Base-by-base conservation (phyloP, 768 basidiomycete genomes). In the Phlebiopsis gigantea region DNA sequence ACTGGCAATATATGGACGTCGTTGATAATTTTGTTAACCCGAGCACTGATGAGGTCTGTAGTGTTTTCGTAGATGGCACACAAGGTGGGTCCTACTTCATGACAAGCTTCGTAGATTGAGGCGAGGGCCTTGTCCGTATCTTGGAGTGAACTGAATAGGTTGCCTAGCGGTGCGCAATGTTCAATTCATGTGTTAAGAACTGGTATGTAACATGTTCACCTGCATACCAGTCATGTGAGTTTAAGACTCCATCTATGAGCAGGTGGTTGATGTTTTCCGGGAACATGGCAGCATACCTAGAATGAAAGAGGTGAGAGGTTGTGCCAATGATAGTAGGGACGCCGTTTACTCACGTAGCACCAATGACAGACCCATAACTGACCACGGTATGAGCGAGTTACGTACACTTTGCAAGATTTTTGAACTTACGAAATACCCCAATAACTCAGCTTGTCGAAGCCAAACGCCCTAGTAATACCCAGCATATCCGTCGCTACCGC, bases 401-500 rank as follows among this genome's bases (percentile, higher is more conserved):
- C 4, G 9, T 10, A 31, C 8, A 30, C 3, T 30, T 10, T 26
- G 10, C 24, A 24, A 30, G 15, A 14, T 17, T 26, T 21, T 25
- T 10, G 12, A 28, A 54, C 59, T 47, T 22, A 60, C 59, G 59
- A 60, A 56, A 68, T 65, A 5, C 69, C 70, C 66, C 66, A 70
- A 55, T 69, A 71, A 25, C 65, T 61, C 39, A 71, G 55, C 57
- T 65, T 66, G 22, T 70, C 68, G 21, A 57, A 55, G 0, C 70
- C 69, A n/a, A 66, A 62, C 29, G 65, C 64, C 30, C 62, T 52
- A 0, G 56, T 58, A 46, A 71, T 71, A 31, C 58, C 47, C 24
- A 71, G 59, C 70, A 71, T 69, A 52, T 71, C 70, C 10, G 63
- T 62, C 10, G 70, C 65, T 12, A 69, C 67, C 22, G 60, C 52